A percentile compares a stretch with the other conserved stretches of the same genome.
Conservation (phyloP, 345 rosid genomes). For the Bruguiera gymnorhiza region DNA sequence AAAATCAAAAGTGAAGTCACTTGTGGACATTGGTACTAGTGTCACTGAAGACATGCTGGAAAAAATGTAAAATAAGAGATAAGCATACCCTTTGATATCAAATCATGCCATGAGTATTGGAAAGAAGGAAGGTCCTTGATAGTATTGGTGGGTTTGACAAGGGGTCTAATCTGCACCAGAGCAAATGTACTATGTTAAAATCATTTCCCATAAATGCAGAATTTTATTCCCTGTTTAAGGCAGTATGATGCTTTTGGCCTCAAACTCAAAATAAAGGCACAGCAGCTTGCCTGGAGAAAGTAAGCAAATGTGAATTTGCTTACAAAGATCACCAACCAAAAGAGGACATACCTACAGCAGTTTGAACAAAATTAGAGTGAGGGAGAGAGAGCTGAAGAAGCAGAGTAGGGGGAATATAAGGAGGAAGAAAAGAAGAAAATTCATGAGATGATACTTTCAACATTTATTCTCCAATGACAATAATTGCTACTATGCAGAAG, state of each 20-base stretch:
- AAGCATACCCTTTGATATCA: constrained; percentile 76
- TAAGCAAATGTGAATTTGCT: constrained; percentile 91
- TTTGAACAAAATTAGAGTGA: background rate
- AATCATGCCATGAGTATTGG: constrained; percentile 91
- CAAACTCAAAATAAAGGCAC: constrained; percentile 9
- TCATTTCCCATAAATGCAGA: background rate
- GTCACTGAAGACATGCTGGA: too few species aligned
- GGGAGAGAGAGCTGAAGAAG: background rate
- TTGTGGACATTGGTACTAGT: too few species aligned
- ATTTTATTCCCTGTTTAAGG: background rate
- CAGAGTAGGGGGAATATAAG: background rate
- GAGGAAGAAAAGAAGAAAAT: background rate
- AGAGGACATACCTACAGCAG: constrained; percentile 78
- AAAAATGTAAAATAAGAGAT: background rate
- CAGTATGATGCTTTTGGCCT: constrained; percentile 8
- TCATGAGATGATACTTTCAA: background rate
- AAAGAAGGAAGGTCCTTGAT: constrained; percentile 45
- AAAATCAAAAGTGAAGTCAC: too few species aligned
- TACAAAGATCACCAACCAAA: constrained; percentile 80
- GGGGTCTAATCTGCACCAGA: constrained; percentile 77
- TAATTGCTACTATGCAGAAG: background rate
- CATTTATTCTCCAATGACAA: background rate
- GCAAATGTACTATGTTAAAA: constrained; percentile 12
- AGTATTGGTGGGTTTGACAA: constrained; percentile 60
- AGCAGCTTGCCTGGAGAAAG: constrained; percentile 87